Base-by-base conservation (phyloP, 176 grass and related monocot genomes). In the Oryza australiensis region DNA sequence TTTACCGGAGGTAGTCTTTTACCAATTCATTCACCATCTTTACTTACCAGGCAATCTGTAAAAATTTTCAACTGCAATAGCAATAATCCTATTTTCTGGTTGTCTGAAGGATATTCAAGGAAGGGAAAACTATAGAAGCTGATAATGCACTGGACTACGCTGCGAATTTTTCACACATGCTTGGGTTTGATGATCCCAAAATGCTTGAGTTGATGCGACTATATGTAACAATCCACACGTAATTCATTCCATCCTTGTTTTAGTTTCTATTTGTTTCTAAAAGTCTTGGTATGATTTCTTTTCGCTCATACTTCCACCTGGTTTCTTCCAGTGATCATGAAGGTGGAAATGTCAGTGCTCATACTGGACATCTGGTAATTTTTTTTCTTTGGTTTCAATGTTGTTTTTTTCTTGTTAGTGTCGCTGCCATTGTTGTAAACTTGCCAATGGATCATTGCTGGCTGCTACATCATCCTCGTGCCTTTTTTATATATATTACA, bases 161-260 rank as follows among this genome's bases (percentile, higher is more conserved):
- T 1, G 96, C 93, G 11, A 95, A 99, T 80, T 99, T 93, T 86
- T 99, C 96, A 80, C 96, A 99, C 83, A 93, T 99, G 96, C 87
- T 99, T 74, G 96, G 90, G 34, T 99, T 93, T 91, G 90, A 95
- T 9, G 93, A 95, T 68, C 93, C 96, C 29, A 99, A 99, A 92
- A 99, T 99, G 96, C 80, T 95, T 59, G 96, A 99, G 64, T 77
- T 99, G 78, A 99, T 99, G 96, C 90, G 96, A 73, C 87, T 99
- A 86, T 99, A 99, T 80, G 32, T 99, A 70, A 99, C 96, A 86
- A 99, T 99, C 88, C 96, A 99, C 41, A 82, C 90, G 96, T 98
- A 87, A 87, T 13, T 81, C 70, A 32, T 66, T 81, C 26, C 4
- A 64, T 75, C 67, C 49, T 65, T 73, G 30, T 85, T 59, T 74